Evolutionary conservation across 106 monocot genomes (phyloP).

Genomic region (Dioscorea alata): DNA sequence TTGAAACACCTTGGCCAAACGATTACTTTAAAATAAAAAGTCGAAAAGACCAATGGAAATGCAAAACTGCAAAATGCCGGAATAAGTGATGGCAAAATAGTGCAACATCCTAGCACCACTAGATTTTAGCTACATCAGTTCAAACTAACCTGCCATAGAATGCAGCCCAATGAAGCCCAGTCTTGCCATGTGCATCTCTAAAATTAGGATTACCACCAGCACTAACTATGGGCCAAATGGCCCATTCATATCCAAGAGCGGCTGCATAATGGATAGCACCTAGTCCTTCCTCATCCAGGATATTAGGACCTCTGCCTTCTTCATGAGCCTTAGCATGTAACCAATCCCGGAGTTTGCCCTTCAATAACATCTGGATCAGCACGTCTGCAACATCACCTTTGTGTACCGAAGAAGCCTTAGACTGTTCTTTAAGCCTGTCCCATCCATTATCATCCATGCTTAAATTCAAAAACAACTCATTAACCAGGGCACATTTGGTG

Average conservation of each 20-base stretch:
- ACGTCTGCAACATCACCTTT: slow-evolving; percentile 16
- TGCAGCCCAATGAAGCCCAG: slow-evolving; percentile 67
- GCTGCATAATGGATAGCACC: slow-evolving; percentile 58
- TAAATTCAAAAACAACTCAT: slow-evolving; percentile 11
- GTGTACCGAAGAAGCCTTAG: neutral
- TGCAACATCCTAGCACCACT: too few relatives aligned
- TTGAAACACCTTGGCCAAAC: too few relatives aligned
- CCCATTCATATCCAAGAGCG: slow-evolving; percentile 67
- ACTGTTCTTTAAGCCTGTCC: slow-evolving; percentile 18
- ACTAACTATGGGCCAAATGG: slow-evolving; percentile 34
- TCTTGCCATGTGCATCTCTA: slow-evolving; percentile 47
- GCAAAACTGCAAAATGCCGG: too few relatives aligned
- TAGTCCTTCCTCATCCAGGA: slow-evolving; percentile 34
- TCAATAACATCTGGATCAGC: slow-evolving; percentile 40
- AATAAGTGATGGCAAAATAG: too few relatives aligned
- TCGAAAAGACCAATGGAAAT: too few relatives aligned
- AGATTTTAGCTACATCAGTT: too few relatives aligned
- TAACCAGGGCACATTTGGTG: slow-evolving; percentile 24
- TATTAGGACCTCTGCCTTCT: slow-evolving; percentile 46
- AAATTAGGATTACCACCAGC: slow-evolving; percentile 48
- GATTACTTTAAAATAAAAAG: too few relatives aligned
- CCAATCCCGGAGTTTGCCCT: slow-evolving; percentile 45
- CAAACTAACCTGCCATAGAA: slow-evolving; percentile 41
- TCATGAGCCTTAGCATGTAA: slow-evolving; percentile 48
- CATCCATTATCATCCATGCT: slow-evolving; percentile 21